These are phyloP conservation scores for Trichosporon ovoides DNA, from an alignment of 1,284 basidiomycete species.

Conservation along the genomic window DNA sequence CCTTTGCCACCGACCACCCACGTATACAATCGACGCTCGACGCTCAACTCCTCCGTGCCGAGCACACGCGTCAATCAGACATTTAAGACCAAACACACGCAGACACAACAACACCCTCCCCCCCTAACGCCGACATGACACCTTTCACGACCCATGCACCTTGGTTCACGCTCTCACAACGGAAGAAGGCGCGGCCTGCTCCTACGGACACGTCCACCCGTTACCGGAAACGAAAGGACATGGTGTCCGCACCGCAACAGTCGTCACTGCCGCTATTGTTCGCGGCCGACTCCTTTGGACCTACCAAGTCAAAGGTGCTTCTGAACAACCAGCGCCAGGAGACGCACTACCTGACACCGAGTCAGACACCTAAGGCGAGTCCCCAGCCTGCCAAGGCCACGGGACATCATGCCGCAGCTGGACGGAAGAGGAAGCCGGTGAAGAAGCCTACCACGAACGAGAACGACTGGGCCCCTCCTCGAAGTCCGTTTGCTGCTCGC, in stretches of 20 bases:
- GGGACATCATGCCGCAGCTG: not conserved
- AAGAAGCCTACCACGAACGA: not conserved
- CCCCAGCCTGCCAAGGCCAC: not conserved
- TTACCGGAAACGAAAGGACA: conserved; percentile 1
- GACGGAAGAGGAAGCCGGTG: not conserved
- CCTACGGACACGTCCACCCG: not conserved
- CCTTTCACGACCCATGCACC: not conserved
- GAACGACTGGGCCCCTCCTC: not conserved
- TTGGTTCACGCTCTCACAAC: not conserved
- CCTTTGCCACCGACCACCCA: no score
- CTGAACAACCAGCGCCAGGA: not conserved
- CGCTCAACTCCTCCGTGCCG: no score
- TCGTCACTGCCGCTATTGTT: not conserved
- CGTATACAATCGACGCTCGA: no score
- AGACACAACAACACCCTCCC: no score
- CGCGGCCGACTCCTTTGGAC: not conserved
- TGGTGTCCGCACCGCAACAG: not conserved
- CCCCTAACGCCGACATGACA: not conserved
- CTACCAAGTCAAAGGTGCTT: not conserved
- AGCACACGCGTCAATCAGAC: no score
- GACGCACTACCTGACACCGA: not conserved
- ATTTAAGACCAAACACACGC: no score
- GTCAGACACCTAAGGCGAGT: not conserved
- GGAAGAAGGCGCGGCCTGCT: not conserved
- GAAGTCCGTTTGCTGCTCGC: not conserved